Conservation (phyloP, 257 asterid genomes). For the Solanum neorickii region DNA sequence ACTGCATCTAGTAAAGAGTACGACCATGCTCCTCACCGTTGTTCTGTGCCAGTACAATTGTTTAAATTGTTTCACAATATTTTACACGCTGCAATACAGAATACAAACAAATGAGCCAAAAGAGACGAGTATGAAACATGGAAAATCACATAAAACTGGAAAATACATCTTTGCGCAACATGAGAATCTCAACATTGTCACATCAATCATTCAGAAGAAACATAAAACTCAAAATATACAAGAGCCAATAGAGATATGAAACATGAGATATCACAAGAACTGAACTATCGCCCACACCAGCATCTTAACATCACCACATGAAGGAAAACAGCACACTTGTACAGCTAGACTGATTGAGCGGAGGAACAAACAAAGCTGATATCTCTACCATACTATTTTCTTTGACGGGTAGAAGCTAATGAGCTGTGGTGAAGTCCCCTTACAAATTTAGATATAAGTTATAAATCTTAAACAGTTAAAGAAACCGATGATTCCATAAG, state of each 20-base stretch:
- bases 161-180: not conserved
- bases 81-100: constrained; percentile 42
- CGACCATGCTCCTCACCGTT: not conserved
- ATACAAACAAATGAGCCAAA: not conserved
- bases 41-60: not conserved
- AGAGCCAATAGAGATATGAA: not conserved
- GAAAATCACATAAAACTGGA: not conserved
- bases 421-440: not conserved
- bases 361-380: not conserved
- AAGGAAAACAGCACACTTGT: not conserved
- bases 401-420: not conserved
- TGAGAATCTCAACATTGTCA: not conserved
- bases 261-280: not conserved
- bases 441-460: not conserved
- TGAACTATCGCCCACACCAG: not conserved
- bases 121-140: not conserved
- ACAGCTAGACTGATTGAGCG: not conserved
- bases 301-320: not conserved
- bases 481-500: not conserved
- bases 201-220: not conserved
- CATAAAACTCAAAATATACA: not conserved
- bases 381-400: not conserved
- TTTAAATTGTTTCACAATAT: constrained; percentile 18
- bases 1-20: not conserved
- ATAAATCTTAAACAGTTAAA: not conserved